A percentile compares a stretch with the other conserved stretches of the same genome.
Conservation (phyloP, 2,329 filamentous ascomycete species). For the Aspergillus sojae region DNA sequence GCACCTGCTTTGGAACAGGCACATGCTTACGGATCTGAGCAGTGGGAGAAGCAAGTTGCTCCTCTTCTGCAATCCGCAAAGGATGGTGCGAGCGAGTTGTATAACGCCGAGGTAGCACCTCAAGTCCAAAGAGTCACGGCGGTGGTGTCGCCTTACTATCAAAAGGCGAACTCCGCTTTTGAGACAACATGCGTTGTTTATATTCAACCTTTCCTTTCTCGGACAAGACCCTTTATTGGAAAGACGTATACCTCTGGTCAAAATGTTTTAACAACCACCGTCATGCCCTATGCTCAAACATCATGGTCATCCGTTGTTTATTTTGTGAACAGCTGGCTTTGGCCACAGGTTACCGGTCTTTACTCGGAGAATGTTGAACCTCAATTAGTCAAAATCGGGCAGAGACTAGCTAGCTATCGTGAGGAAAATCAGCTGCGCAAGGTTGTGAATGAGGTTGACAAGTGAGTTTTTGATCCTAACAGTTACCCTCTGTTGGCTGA, state of each 20-base stretch:
- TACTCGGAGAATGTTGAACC: conserved; percentile 95
- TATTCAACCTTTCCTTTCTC: conserved; percentile 73
- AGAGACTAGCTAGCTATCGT: conserved; percentile 71
- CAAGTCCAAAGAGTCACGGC: conserved; percentile 67
- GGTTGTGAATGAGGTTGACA: conserved; percentile 58
- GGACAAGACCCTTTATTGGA: conserved; percentile 72
- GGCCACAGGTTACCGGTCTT: conserved; percentile 76
- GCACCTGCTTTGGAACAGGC: conserved; percentile 72
- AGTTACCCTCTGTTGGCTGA: conserved; percentile 12
- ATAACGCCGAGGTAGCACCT: conserved; percentile 71
- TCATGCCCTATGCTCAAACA: conserved; percentile 72
- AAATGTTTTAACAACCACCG: conserved; percentile 68
- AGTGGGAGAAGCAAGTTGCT: conserved; percentile 79
- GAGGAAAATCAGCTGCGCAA: conserved; percentile 65
- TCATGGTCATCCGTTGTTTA: conserved; percentile 68
- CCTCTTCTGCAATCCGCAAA: conserved; percentile 73
- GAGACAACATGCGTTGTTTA: conserved; percentile 47
- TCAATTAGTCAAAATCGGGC: conserved; percentile 87
- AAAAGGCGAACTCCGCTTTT: conserved; percentile 66
- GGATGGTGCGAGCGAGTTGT: conserved; percentile 63
- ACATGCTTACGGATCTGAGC: conserved; percentile 64
- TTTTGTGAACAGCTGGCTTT: conserved; percentile 76
- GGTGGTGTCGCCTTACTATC: conserved; percentile 71
- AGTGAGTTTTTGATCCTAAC: conserved; percentile 29
- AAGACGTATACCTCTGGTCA: conserved; percentile 69